phyloP scores from a whole-genome alignment of 768 basidiomycete genomes.

The Trametes gibbosa region DNA sequence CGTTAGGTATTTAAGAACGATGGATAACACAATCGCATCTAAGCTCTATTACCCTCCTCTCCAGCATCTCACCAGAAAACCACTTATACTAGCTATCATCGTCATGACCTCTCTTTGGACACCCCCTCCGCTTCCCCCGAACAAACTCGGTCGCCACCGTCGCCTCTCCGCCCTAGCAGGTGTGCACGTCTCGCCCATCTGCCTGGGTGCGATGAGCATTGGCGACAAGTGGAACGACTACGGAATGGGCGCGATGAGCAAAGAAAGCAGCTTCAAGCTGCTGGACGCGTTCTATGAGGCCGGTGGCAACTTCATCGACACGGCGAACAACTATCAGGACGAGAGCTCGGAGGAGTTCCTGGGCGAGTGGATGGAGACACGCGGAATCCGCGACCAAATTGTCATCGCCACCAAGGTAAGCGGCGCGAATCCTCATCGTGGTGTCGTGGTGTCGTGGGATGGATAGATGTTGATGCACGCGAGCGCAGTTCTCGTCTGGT shows the following conservation, averaged over 20 bases:
- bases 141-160: constrained; percentile 31
- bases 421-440: no score
- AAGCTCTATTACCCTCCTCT: no score
- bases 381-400: constrained; percentile 42
- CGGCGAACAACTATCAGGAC: constrained; percentile 37
- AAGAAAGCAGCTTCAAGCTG: constrained; percentile 36
- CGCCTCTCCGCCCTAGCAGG: constrained; percentile 30
- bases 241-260: constrained; percentile 33
- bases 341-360: constrained; percentile 38
- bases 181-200: constrained; percentile 27
- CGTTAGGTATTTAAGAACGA: no score
- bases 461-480: no score
- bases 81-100: no score
- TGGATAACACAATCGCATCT: no score
- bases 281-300: constrained; percentile 23
- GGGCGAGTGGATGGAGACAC: constrained; percentile 45
- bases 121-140: constrained; percentile 19
- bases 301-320: constrained; percentile 33
- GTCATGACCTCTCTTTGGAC: neutral
- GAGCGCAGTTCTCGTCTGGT: neutral
- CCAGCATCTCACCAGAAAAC: no score
- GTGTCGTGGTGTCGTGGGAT: no score
- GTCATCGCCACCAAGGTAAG: constrained; percentile 42
- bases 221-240: constrained; percentile 35
- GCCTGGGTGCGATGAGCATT: constrained; percentile 38